These are phyloP conservation scores for Fusarium tuaranense DNA, from an alignment of 2,329 filamentous ascomycete species.

Conservation along the genomic window DNA sequence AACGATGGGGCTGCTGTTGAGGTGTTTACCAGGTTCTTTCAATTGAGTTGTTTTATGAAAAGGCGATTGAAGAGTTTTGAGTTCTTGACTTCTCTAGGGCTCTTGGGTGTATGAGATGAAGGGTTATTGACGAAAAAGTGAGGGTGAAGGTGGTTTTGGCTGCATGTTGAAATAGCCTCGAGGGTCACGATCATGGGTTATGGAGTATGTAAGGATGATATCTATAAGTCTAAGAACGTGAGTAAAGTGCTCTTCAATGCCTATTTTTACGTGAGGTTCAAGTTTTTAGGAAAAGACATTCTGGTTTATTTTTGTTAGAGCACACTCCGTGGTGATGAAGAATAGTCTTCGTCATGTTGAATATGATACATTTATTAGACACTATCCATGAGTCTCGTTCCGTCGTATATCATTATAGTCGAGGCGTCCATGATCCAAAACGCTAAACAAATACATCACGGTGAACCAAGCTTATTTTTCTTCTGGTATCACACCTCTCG, in stretches of 20 bases:
- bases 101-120: neutral
- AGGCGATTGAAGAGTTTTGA: neutral
- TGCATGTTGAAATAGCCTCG: neutral
- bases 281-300: neutral
- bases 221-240: neutral
- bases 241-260: accelerated
- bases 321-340: neutral
- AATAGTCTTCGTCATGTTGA: neutral
- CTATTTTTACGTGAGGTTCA: neutral
- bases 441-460: neutral
- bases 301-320: neutral
- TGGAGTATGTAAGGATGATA: neutral
- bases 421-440: neutral
- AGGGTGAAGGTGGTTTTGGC: neutral
- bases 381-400: neutral
- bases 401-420: neutral
- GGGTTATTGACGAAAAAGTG: neutral
- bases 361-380: neutral
- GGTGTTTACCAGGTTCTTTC: neutral
- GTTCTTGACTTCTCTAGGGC: neutral
- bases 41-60: neutral
- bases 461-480: neutral
- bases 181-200: neutral
- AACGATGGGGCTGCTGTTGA: neutral
- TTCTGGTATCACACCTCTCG: slow-evolving; percentile 31